A percentile compares a stretch with the other conserved stretches of the same genome.
Conservation (phyloP, 495 filamentous ascomycete genomes). For the Penicillium steckii region DNA sequence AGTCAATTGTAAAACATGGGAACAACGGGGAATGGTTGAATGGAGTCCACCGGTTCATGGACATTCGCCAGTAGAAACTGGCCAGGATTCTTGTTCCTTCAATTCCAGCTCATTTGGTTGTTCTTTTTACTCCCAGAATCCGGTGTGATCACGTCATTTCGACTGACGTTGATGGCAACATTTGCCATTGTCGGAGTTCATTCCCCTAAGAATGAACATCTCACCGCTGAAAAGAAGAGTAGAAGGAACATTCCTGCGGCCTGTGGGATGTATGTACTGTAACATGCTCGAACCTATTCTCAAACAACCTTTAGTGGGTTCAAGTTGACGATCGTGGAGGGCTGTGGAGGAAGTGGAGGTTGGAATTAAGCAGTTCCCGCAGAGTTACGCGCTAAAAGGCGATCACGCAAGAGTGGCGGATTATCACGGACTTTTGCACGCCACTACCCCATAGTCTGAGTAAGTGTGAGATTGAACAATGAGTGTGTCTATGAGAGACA, state of each 20-base stretch:
- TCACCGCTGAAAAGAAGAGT: too few relatives aligned
- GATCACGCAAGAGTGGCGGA: constrained; percentile 37
- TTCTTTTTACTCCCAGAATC: background rate
- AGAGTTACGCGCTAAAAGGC: constrained; percentile 16
- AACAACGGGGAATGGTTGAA: constrained; percentile 2
- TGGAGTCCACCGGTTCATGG: background rate
- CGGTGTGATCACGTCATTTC: constrained; percentile 22
- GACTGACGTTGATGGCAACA: constrained; percentile 27
- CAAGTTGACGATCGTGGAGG: constrained; percentile 11
- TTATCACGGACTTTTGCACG: constrained; percentile 11
- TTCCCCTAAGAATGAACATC: too few relatives aligned
- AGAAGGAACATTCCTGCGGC: background rate
- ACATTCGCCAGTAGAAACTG: constrained; percentile 2
- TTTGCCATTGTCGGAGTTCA: constrained; percentile 19
- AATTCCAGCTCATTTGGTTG: too few relatives aligned
- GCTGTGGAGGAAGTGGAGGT: constrained; percentile 16
- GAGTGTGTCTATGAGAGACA: too few relatives aligned
- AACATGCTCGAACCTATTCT: background rate
- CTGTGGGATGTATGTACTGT: background rate
- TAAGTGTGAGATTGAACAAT: too few relatives aligned
- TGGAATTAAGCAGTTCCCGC: constrained; percentile 15
- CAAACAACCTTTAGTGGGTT: background rate
- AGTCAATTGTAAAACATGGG: background rate
- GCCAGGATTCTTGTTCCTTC: background rate
- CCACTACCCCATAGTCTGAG: background rate